Evolutionary conservation across 768 basidiomycete species (phyloP).

Genomic region (Suillus paluster): DNA sequence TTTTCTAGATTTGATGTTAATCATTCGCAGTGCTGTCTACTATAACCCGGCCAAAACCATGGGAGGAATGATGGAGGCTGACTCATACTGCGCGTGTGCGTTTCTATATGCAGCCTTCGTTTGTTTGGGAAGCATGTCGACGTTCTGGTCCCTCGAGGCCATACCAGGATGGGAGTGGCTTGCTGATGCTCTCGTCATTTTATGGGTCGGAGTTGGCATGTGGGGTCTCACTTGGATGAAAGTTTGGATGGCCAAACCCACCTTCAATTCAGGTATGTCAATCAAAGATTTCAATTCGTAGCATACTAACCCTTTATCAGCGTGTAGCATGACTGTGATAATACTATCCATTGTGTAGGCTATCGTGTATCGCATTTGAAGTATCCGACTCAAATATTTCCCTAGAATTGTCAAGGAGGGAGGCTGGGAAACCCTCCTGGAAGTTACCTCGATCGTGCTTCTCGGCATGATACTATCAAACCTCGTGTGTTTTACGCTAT

Average conservation of each 20-base stretch:
- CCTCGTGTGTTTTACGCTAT: slow-evolving; percentile 79
- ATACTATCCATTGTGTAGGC: slow-evolving; percentile 82
- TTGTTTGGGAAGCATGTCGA: slow-evolving; percentile 73
- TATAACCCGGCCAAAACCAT: slow-evolving; percentile 94
- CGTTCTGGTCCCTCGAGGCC: slow-evolving; percentile 80
- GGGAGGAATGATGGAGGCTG: slow-evolving; percentile 92
- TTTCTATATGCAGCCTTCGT: slow-evolving; percentile 74
- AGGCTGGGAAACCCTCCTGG: slow-evolving; percentile 71
- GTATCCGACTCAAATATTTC: slow-evolving; percentile 11
- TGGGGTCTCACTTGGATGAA: slow-evolving; percentile 88
- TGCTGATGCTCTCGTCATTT: slow-evolving; percentile 72
- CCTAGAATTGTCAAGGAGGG: slow-evolving; percentile 86
- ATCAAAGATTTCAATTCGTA: neutral
- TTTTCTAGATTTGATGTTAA: slow-evolving; percentile 3
- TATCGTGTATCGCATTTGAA: neutral
- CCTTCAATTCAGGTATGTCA: slow-evolving; percentile 80
- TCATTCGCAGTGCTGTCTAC: slow-evolving; percentile 66
- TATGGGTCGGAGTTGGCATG: slow-evolving; percentile 87
- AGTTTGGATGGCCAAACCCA: slow-evolving; percentile 86
- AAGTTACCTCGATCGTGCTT: slow-evolving; percentile 76
- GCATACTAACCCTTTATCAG: slow-evolving; percentile 38
- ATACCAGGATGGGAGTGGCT: slow-evolving; percentile 73
- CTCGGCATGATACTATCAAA: slow-evolving; percentile 82
- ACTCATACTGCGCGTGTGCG: slow-evolving; percentile 75
- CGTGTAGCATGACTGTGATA: slow-evolving; percentile 84